Percentiles rank a stretch among this genome's conserved stretches.
phyloP scores from a whole-genome alignment of 192 early-diverging fungal genomes.

The Rhizophagus clarus region DNA sequence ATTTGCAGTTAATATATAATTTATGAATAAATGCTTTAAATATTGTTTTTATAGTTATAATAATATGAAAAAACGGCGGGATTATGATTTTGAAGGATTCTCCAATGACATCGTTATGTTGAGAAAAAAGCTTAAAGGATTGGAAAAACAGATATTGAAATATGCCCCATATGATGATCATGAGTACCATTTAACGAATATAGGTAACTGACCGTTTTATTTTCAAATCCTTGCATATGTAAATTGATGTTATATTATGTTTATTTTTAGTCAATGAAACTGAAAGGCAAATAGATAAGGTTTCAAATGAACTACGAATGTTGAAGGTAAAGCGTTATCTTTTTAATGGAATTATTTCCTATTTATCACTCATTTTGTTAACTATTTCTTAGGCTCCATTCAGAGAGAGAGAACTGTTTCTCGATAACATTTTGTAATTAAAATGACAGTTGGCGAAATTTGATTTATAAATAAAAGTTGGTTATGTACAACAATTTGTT shows the following conservation, averaged over 20 bases:
- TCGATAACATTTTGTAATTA: no score
- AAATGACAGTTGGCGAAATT: no score
- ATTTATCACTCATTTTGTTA: no score
- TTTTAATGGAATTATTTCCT: background rate
- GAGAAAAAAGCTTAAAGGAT: constrained; percentile 51
- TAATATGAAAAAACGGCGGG: constrained; percentile 52
- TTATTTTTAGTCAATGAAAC: constrained; percentile 13
- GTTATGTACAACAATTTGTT: no score
- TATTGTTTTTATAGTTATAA: constrained; percentile 43
- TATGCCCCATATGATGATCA: constrained; percentile 60
- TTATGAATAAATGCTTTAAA: background rate
- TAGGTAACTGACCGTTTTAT: constrained; percentile 32
- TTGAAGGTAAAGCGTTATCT: background rate
- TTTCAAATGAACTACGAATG: background rate
- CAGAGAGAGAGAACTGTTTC: no score
- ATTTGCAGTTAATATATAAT: background rate
- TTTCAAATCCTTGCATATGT: background rate
- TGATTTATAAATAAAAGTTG: no score
- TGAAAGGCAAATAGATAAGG: background rate
- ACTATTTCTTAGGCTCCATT: no score
- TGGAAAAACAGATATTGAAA: constrained; percentile 59
- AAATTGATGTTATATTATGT: background rate
- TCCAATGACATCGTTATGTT: constrained; percentile 62
- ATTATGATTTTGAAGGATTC: constrained; percentile 70
- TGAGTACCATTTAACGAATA: constrained; percentile 52